phyloP scores from a whole-genome alignment of 495 filamentous ascomycete genomes.

The Aspergillus sparsus region DNA sequence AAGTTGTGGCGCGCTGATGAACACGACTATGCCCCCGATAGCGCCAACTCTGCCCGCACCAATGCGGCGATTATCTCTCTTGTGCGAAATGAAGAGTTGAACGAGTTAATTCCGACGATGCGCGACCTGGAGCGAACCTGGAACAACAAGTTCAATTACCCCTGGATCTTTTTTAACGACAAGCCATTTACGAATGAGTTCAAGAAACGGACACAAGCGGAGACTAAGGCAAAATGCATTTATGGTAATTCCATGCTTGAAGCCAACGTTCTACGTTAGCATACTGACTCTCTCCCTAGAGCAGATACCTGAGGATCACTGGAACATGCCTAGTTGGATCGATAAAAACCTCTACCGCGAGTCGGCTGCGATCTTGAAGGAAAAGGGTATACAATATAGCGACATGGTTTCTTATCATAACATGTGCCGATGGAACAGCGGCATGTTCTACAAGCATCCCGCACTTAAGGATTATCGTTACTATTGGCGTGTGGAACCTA shows the following conservation, averaged over 20 bases:
- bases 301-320: constrained; percentile 89
- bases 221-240: constrained; percentile 78
- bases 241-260: constrained; percentile 61
- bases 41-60: constrained; percentile 74
- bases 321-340: constrained; percentile 91
- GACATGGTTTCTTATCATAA: constrained; percentile 90
- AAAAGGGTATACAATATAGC: constrained; percentile 87
- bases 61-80: constrained; percentile 90
- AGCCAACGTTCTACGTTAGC: constrained; percentile 1
- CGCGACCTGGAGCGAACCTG: constrained; percentile 88
- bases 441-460: constrained; percentile 95
- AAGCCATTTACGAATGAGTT: constrained; percentile 90
- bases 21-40: constrained; percentile 67
- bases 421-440: constrained; percentile 99
- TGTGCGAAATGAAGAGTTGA: constrained; percentile 86
- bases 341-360: constrained; percentile 81
- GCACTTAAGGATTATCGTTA: constrained; percentile 78
- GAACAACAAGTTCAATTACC: constrained; percentile 99
- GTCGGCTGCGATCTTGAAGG: constrained; percentile 77
- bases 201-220: constrained; percentile 72
- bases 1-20: constrained; percentile 69
- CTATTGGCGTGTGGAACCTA: constrained; percentile 99
- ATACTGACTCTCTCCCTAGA: constrained; percentile 50
- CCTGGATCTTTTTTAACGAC: constrained; percentile 99
- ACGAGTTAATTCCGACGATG: constrained; percentile 84